Percentiles rank a stretch among this genome's conserved stretches.
These are phyloP conservation scores for Polygonum maritimum DNA, from an alignment of 148 eudicot species.

Conservation along the genomic window DNA sequence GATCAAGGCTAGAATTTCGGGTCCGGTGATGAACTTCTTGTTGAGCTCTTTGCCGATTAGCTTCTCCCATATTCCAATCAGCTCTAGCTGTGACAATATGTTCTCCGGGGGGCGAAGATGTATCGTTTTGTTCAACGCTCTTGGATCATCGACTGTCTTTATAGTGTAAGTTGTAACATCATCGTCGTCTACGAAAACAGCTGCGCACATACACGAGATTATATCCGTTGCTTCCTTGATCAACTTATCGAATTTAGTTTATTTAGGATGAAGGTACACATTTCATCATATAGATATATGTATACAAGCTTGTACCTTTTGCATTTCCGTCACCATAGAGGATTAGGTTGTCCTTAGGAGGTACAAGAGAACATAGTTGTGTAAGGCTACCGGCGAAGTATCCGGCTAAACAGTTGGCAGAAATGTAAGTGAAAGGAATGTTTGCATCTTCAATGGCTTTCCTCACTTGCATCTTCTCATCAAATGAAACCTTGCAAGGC, in stretches of 20 bases:
- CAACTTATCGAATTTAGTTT: too few species aligned
- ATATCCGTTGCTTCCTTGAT: too few species aligned
- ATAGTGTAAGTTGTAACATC: constrained; percentile 31
- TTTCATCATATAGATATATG: too few species aligned
- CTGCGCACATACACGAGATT: background rate
- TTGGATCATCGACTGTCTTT: constrained; percentile 37
- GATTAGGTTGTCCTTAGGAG: constrained; percentile 38
- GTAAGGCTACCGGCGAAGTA: constrained; percentile 53
- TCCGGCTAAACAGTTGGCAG: constrained; percentile 59
- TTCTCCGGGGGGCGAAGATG: constrained; percentile 39
- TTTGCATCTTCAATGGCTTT: constrained; percentile 57
- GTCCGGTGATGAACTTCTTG: constrained; percentile 21
- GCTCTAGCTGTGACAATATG: constrained; percentile 27
- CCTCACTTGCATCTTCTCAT: constrained; percentile 60
- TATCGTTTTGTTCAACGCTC: constrained; percentile 38
- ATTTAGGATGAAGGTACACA: too few species aligned
- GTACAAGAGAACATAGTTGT: constrained; percentile 42
- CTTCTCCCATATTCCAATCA: constrained; percentile 43
- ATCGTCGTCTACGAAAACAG: constrained; percentile 18
- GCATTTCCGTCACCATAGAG: constrained; percentile 53
- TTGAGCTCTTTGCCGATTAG: constrained; percentile 25
- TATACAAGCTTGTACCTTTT: constrained; percentile 32
- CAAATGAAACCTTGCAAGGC: constrained; percentile 56
- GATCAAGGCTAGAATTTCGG: constrained; percentile 19
- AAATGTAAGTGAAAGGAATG: constrained; percentile 58